Conservation (phyloP, 768 basidiomycete genomes). For the Auricularia sp. region DNA sequence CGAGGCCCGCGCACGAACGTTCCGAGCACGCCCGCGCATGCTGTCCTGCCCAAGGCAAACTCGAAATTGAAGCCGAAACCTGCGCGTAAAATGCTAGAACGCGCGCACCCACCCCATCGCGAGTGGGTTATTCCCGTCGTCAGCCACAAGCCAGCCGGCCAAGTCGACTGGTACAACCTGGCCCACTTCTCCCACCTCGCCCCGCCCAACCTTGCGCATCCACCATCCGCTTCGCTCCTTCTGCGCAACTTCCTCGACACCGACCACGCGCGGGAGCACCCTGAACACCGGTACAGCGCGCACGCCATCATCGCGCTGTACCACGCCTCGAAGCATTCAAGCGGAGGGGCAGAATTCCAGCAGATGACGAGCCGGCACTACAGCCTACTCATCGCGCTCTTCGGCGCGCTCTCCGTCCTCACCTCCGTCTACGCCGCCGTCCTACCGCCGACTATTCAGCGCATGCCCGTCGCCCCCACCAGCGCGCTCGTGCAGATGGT, state of each 20-base stretch:
- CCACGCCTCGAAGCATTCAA: neutral
- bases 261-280: neutral
- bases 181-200: neutral
- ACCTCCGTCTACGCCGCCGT: slow-evolving; percentile 8
- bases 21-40: too few relatives aligned
- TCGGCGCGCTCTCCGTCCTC: slow-evolving; percentile 40
- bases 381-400: slow-evolving; percentile 32
- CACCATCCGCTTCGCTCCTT: neutral
- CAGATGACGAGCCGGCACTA: neutral
- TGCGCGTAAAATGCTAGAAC: too few relatives aligned
- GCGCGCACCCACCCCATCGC: too few relatives aligned
- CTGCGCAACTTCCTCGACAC: neutral
- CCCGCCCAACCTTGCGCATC: neutral
- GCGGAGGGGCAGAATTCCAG: neutral
- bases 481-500: slow-evolving; percentile 17
- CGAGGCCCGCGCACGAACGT: too few relatives aligned
- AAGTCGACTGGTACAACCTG: neutral
- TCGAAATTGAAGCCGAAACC: too few relatives aligned
- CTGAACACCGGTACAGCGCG: neutral
- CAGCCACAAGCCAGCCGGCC: too few relatives aligned
- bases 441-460: slow-evolving; percentile 15
- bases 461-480: slow-evolving; percentile 21
- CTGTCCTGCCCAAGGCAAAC: too few relatives aligned
- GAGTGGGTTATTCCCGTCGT: too few relatives aligned
- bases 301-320: neutral